phyloP scores from a whole-genome alignment of 179 eudicot genomes.

The Vitellaria paradoxa region DNA sequence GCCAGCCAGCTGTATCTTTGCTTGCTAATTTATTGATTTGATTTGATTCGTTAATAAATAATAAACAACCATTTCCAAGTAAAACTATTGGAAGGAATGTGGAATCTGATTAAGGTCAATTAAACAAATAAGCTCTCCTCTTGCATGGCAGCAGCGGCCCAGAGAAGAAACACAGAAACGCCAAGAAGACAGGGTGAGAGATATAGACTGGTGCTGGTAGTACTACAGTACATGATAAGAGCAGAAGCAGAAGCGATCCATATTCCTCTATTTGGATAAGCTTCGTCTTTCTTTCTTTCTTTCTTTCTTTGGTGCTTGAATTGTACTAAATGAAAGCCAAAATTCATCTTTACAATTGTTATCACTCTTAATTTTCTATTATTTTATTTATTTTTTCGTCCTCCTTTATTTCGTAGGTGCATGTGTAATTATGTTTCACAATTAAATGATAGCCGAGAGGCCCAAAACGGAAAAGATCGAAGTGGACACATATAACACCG shows the following conservation, averaged over 20 bases:
- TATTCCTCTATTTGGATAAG: not conserved
- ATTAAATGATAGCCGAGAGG: too few species aligned
- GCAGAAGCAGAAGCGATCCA: not conserved
- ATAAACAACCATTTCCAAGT: constrained; percentile 1
- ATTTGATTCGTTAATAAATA: not conserved
- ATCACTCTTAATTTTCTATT: too few species aligned
- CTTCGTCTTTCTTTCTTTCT: not conserved
- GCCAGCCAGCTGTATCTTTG: not conserved
- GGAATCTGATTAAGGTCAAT: not conserved
- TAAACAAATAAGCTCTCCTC: not conserved
- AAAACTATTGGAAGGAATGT: not conserved
- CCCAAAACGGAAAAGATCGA: too few species aligned
- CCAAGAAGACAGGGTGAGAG: not conserved
- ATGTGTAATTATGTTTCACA: too few species aligned
- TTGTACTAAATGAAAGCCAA: not conserved
- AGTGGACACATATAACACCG: too few species aligned
- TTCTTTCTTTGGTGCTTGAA: not conserved
- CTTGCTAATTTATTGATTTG: constrained; percentile 1
- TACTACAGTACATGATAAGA: too few species aligned
- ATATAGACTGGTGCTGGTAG: not conserved
- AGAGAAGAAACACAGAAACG: not conserved
- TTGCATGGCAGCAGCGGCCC: not conserved
- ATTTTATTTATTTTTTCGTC: too few species aligned
- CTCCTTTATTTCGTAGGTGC: too few species aligned
- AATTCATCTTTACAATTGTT: not conserved